Evolutionary conservation across 306 rosid species (phyloP), one percentile per base, ranked within the genome.

Genomic region (Comarum palustre): DNA sequence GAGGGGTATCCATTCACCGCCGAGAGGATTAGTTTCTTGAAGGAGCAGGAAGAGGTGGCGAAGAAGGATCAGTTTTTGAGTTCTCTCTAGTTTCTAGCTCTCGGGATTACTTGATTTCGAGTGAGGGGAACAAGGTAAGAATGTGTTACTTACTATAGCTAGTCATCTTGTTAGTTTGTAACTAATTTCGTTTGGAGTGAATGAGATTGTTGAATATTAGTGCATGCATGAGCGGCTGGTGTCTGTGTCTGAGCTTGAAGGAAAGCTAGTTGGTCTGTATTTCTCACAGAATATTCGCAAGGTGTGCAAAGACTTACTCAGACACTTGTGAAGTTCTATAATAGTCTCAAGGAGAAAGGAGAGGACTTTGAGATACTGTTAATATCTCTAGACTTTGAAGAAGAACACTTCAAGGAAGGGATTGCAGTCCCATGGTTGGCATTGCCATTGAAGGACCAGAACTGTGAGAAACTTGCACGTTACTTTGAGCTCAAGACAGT

Each of bases 301-400:
- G 25, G 39, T 43, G 15, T 86, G 86, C 69, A 8, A 32, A 31
- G 82, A 75, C 25, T 86, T 74, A 81, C 79, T 31, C 51, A 74
- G 19, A 52, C 32, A 46, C 90, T 86, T 31, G 34, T 77, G 63
- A 83, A 79, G n/a, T 61, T 74, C 63, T 79, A 83, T 58, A 51
- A 79, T 74, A 68, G 45, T 42, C 71, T 86, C 34, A 81, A 79
- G 79, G 84, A 58, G 72, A 84, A 72, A 51, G 90, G 90, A 25
- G 82, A 79, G 72, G 74, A 29, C n/a, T 86, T 86, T 81, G 90
- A 86, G 82, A 47, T 86, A 63, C 86, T 86, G 71, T 73, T 81
- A 57, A 72, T 86, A 71, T 25, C 90, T 59, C 61, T 86, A 4
- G 84, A 84, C 76, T 0, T 8, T 45, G 81, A 81, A 66, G 84